phyloP scores from a whole-genome alignment of 805 yeast genomes.

The Tanozyma kutaoensis region DNA sequence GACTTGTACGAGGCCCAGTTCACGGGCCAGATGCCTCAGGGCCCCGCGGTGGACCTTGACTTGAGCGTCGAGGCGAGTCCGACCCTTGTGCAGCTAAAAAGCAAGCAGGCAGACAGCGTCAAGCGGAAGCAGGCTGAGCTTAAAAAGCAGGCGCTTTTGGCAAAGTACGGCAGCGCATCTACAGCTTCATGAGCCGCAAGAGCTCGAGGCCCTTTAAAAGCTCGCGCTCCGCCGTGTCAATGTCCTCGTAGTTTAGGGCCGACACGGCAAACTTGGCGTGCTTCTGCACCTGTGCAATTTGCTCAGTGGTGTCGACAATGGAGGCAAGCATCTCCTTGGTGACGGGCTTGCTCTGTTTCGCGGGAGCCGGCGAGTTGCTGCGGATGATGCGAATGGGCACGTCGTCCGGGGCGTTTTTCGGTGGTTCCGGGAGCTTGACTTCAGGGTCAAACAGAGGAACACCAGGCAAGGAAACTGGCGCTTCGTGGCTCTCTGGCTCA shows the following conservation, averaged over 20 bases:
- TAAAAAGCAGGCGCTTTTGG: constrained; percentile 1
- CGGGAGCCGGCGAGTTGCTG: no score
- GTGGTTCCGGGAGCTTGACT: no score
- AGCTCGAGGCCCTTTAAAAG: constrained; percentile 39
- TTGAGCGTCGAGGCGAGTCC: constrained; percentile 24
- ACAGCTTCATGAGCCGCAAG: constrained; percentile 6
- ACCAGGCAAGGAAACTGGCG: no score
- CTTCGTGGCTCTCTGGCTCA: no score
- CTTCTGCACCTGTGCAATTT: constrained; percentile 48
- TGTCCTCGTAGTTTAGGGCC: constrained; percentile 68
- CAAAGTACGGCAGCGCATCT: not conserved
- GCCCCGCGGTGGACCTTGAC: constrained; percentile 14
- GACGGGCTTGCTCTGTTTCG: constrained; percentile 3
- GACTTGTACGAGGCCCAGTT: no score
- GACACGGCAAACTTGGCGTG: constrained; percentile 66
- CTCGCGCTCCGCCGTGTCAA: constrained; percentile 53
- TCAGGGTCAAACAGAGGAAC: no score
- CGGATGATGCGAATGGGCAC: no score
- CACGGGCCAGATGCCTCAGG: no score
- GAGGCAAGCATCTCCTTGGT: constrained; percentile 28
- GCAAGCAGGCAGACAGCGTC: constrained; percentile 9
- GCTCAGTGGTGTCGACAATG: constrained; percentile 42
- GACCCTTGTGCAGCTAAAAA: constrained; percentile 17
- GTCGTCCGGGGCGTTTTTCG: no score
- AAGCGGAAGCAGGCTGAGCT: constrained; percentile 4